Base-by-base conservation (phyloP, 495 filamentous ascomycete species). In the Xylaria longipes region DNA sequence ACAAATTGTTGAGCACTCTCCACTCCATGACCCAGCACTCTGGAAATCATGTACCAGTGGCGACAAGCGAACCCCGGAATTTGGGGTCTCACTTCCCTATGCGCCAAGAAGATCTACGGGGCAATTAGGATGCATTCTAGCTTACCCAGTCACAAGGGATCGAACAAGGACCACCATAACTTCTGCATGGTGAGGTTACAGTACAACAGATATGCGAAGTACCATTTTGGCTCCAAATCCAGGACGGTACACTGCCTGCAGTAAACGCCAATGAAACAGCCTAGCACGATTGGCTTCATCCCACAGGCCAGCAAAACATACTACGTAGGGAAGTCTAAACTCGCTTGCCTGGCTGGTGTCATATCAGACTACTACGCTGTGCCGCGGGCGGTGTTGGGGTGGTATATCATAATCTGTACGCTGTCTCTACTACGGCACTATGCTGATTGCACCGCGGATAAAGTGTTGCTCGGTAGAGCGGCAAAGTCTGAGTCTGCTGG, bases 11-110 rank as follows among this genome's bases (percentile, higher is more conserved):
- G 29, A 31, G 52, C 9, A 33, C 27, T 12, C 2, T 31, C 5
- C 45, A 65, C 63, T 54, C 29, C 45, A 25, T 45, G 61, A 65
- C 69, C 69, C 62, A 63, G 52, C 69, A 66, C 35, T 65, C 62
- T 71, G 69, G 69, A 60, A 71, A 65, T 35, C 48, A 45, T 57
- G 61, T 39, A 33, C 48, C 61, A 71, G 37, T 66, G 5, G 50
- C 50, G 17, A 60, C 62, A 71, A 71, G 69, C 69, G 62, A 71
- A 71, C 69, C 48, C 50, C 69, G 7, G 60, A 56, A 50, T 20
- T 64, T 64, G 58, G 58, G 68, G 43, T 61, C 39, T 35, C 58
- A 61, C 37, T 41, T 27, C 15, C 29, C 35, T 37, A 17, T 71
- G 61, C 54, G 61, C 69, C 69, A 71, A 65, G 69, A 62, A 31